Conservation (phyloP, 768 basidiomycete species). For the Termitomyces bulborhizus region DNA sequence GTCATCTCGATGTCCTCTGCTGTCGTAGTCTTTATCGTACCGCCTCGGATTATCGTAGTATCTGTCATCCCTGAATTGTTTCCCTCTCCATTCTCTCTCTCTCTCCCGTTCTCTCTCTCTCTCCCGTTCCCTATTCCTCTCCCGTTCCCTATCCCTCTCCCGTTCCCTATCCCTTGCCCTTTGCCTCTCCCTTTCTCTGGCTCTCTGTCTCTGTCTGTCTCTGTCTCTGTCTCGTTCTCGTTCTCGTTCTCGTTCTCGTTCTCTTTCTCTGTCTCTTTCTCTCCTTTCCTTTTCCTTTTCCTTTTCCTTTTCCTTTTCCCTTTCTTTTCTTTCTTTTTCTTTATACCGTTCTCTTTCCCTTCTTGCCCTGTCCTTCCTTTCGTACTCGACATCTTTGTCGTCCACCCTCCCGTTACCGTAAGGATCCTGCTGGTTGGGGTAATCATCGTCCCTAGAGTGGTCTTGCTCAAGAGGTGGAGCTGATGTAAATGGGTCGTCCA, state of each 20-base stretch:
- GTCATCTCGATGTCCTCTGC: conserved; percentile 11
- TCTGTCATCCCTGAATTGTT: conserved; percentile 3
- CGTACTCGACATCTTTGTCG: background rate
- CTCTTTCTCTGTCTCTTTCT: background rate
- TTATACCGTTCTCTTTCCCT: background rate
- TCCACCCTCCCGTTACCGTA: background rate
- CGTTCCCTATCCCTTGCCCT: background rate
- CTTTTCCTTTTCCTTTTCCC: background rate
- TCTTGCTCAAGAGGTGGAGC: conserved; percentile 1
- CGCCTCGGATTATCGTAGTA: conserved; percentile 2
- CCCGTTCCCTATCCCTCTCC: background rate
- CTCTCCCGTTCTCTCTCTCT: background rate
- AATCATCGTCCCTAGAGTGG: background rate
- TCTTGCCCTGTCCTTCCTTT: background rate
- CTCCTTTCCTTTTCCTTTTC: background rate
- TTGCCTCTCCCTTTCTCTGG: background rate
- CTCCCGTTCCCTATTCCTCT: background rate
- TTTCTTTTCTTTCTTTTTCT: background rate
- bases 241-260: background rate
- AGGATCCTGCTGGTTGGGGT: background rate
- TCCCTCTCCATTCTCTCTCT: background rate
- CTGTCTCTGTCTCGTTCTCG: background rate
- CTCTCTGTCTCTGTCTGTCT: background rate
- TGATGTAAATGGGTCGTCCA: background rate
- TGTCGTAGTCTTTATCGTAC: conserved; percentile 9